A percentile compares a stretch with the other conserved stretches of the same genome.
These are phyloP conservation scores for Phytophthora vignae DNA, from an alignment of 352 stramenopile species.

Conservation along the genomic window DNA sequence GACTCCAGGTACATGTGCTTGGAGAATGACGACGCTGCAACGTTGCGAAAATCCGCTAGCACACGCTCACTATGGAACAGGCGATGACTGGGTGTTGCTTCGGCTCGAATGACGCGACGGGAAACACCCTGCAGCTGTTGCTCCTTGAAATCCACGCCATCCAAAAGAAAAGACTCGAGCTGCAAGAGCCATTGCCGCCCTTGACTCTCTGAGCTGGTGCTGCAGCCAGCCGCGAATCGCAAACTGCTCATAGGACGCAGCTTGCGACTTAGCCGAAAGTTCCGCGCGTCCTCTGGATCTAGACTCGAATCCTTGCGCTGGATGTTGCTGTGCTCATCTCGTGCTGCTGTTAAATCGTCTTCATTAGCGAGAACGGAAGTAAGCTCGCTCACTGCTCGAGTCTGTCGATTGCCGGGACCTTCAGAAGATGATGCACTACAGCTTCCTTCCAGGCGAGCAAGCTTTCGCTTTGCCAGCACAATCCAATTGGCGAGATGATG, in stretches of 20 bases:
- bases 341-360: constrained; percentile 35
- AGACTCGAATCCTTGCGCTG: constrained; percentile 39
- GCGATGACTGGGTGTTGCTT: constrained; percentile 63
- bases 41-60: constrained; percentile 73
- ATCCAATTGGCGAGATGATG: constrained; percentile 86
- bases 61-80: constrained; percentile 87
- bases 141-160: constrained; percentile 57
- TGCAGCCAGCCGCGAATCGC: constrained; percentile 74
- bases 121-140: constrained; percentile 1
- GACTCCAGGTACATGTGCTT: constrained; percentile 92
- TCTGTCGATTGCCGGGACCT: constrained; percentile 23
- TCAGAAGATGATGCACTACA: constrained; percentile 34
- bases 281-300: constrained; percentile 45
- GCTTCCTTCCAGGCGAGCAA: constrained; percentile 60
- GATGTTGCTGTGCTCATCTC: constrained; percentile 12
- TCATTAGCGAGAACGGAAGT: constrained; percentile 50
- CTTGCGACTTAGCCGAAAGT: constrained; percentile 78
- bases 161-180: constrained; percentile 75
- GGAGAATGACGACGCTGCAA: constrained; percentile 74
- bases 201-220: constrained; percentile 56
- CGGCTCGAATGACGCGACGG: constrained; percentile 13
- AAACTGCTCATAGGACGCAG: constrained; percentile 83
- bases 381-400: constrained; percentile 58
- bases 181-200: constrained; percentile 74
- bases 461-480: constrained; percentile 76